Conservation (phyloP, 768 basidiomycete species). For the Boletus sensibilis region DNA sequence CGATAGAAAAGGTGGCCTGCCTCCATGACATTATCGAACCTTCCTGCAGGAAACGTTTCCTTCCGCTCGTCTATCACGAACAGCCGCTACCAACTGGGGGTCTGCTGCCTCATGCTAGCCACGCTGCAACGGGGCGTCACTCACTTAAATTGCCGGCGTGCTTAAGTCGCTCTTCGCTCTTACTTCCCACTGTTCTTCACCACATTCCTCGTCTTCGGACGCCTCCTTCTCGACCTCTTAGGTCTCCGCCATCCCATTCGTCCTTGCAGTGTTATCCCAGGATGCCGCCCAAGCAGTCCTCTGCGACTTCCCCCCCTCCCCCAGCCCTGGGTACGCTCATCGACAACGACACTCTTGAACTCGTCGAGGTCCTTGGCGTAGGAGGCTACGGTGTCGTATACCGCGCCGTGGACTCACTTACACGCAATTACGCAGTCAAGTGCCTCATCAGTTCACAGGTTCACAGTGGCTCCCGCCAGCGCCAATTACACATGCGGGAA, state of each 20-base stretch:
- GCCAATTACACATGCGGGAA: conserved; percentile 84
- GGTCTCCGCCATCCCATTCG: conserved; percentile 18
- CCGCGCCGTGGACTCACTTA: conserved; percentile 66
- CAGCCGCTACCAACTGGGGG: conserved; percentile 30
- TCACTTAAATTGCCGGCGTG: conserved; percentile 33
- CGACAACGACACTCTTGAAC: conserved; percentile 78
- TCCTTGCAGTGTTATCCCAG: conserved; percentile 20
- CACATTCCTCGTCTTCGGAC: conserved; percentile 25
- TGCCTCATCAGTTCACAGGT: conserved; percentile 65
- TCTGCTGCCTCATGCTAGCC: conserved; percentile 37
- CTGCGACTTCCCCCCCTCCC: conserved; percentile 44
- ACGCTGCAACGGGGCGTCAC: conserved; percentile 33
- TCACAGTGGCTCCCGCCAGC: conserved; percentile 50
- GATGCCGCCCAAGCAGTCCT: conserved; percentile 35
- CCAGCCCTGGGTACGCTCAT: conserved; percentile 72
- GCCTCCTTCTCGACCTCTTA: conserved; percentile 20
- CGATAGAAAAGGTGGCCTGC: conserved; percentile 31
- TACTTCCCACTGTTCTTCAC: conserved; percentile 24
- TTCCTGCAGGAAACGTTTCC: conserved; percentile 29
- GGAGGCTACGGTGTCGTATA: conserved; percentile 97
- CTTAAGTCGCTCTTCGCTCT: conserved; percentile 24
- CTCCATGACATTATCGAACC: conserved; percentile 28
- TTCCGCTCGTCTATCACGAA: conserved; percentile 34
- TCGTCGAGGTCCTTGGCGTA: conserved; percentile 83
- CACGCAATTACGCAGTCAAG: conserved; percentile 82